Base-by-base conservation (phyloP, 78 protist species). In the Emiliania huxleyi region DNA sequence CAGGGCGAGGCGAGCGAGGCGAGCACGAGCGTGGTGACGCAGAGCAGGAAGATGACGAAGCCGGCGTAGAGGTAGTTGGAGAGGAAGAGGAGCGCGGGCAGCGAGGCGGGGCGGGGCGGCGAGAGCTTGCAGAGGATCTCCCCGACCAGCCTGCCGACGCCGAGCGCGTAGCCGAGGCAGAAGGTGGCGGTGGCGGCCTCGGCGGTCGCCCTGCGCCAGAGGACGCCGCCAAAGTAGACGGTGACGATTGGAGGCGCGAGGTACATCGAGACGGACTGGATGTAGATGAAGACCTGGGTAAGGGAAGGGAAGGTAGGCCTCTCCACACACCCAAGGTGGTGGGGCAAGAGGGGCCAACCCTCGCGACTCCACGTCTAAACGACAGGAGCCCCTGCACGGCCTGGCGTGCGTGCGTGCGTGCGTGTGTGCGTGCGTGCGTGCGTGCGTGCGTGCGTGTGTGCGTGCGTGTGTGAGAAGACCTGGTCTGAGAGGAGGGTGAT, bases 221-320 rank as follows among this genome's bases (percentile, higher is more conserved):
- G 18, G 40, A 90, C 55, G 52, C 95, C 95, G 19, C 29, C 40
- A 15, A 90, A 52, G 81, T 33, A 73, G 46, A 91, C 90, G 45
- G 55, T 55, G n/a, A 92, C 83, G 83, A 91, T 33, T 21, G 95
- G 87, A 1, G 95, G 95, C 35, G 92, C 43, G 45, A 90, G 35
- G 90, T 94, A 75, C 37, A 21, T 19, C 40, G 94, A 46, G 44
- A 56, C 48, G 48, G 55, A 0, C 91, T 89, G 91, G 22, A 69
- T 56, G 69, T 33, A 23, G 2, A 46, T 3, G 62, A 43, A 43
- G 40, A 37, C 83, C 48, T 35, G 85, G 22, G 85, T n/a, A 6
- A 25, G 48, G 46, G n/a, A n/a, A n/a, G n/a, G n/a, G n/a, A n/a
- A n/a, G n/a, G n/a, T n/a, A n/a, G n/a, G n/a, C n/a, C n/a, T n/a